Percentiles rank a stretch among this genome's conserved stretches.
phyloP scores from a whole-genome alignment of 2,329 filamentous ascomycete species.

The Alternaria angustiovoidea region DNA sequence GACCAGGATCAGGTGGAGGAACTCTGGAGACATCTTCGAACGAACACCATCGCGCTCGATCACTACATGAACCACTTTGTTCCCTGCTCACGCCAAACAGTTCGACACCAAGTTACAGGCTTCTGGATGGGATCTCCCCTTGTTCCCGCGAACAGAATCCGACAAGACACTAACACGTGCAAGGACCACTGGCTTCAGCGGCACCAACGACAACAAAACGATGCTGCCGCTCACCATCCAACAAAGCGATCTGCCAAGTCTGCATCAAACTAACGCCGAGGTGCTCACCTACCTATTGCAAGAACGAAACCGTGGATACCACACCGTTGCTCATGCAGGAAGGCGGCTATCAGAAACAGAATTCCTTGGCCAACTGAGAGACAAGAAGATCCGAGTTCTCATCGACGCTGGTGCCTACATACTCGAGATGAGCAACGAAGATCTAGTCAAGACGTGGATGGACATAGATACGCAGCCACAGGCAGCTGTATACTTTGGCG shows the following conservation, averaged over 20 bases:
- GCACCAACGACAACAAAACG: conserved; percentile 70
- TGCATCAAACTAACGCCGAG: conserved; percentile 72
- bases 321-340: conserved; percentile 26
- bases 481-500: conserved; percentile 62
- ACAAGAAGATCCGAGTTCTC: conserved; percentile 61
- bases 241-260: conserved; percentile 63
- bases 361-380: conserved; percentile 51
- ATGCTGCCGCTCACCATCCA: conserved; percentile 65
- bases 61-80: conserved; percentile 68
- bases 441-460: conserved; percentile 62
- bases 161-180: too few species aligned
- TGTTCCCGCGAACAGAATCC: background rate
- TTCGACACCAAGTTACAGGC: conserved; percentile 69
- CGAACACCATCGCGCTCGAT: conserved; percentile 65
- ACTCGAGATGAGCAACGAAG: conserved; percentile 62
- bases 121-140: conserved; percentile 70
- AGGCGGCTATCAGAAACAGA: conserved; percentile 41
- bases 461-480: conserved; percentile 42
- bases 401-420: conserved; percentile 77
- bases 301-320: conserved; percentile 43
- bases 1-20: conserved; percentile 56
- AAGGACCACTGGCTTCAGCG: conserved; percentile 70
- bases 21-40: conserved; percentile 63
- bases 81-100: conserved; percentile 68
- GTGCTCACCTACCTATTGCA: conserved; percentile 68